Percentiles rank a stretch among this genome's conserved stretches.
Evolutionary conservation across 2,329 filamentous ascomycete species (phyloP).

Genomic region (Cytospora piceae): DNA sequence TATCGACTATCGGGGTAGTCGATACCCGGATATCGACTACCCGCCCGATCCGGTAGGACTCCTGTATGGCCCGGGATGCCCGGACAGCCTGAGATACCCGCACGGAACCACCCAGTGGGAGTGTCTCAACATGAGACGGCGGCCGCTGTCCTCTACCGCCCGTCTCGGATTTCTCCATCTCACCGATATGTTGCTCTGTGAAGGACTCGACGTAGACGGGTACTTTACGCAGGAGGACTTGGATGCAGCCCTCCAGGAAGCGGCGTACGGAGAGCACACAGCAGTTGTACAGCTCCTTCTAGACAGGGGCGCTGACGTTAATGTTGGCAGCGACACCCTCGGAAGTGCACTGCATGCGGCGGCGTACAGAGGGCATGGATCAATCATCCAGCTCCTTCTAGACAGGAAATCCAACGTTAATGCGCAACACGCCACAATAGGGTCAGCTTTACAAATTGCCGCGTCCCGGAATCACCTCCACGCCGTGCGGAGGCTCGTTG

Average conservation of each 20-base stretch:
- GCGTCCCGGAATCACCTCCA: background rate
- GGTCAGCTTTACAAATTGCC: background rate
- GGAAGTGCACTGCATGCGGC: background rate
- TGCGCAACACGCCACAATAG: background rate
- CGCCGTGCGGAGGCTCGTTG: background rate
- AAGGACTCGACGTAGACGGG: background rate
- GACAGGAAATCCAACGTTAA: background rate
- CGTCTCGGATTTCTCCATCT: background rate
- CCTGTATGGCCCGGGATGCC: no score
- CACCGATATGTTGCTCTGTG: background rate
- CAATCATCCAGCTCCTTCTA: background rate
- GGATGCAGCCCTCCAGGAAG: background rate
- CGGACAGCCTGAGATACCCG: no score
- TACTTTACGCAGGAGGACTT: slow-evolving; percentile 6
- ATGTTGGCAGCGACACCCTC: background rate
- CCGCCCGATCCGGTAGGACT: background rate
- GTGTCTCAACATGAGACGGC: background rate
- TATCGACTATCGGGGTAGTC: no score
- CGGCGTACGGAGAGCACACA: background rate
- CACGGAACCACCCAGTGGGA: background rate
- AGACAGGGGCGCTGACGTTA: background rate
- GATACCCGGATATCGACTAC: no score
- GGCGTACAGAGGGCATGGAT: background rate
- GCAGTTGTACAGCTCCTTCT: background rate
- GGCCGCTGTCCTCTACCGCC: background rate